Evolutionary conservation across 1,284 basidiomycete genomes (phyloP).

Genomic region (Ganoderma lucidum): DNA sequence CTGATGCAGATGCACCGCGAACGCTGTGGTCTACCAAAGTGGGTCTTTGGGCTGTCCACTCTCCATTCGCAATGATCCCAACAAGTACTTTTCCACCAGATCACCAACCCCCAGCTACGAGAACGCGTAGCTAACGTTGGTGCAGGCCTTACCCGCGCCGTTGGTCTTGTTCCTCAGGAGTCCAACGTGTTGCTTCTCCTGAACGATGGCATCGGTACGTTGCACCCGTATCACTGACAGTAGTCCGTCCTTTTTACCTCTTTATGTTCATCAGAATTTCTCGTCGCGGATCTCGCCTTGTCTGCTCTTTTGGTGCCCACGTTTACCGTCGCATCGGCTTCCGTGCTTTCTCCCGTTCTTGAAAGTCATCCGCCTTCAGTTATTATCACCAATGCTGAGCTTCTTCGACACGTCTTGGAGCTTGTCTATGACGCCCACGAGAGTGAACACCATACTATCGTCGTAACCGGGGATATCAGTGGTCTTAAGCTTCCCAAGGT

Average conservation of each 20-base stretch:
- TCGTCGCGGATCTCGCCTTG: conserved; percentile 79
- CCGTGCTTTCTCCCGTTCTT: conserved; percentile 65
- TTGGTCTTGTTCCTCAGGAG: conserved; percentile 63
- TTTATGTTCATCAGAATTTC: conserved; percentile 61
- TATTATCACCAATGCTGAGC: conserved; percentile 70
- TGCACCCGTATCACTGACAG: not conserved
- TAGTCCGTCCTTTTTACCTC: not conserved
- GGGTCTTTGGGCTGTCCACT: conserved; percentile 16
- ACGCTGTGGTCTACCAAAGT: conserved; percentile 84
- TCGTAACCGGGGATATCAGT: conserved; percentile 70
- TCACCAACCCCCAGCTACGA: conserved; percentile 71
- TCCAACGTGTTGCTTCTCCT: conserved; percentile 77
- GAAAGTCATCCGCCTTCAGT: conserved; percentile 71
- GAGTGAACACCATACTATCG: conserved; percentile 59
- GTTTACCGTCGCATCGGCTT: conserved; percentile 67
- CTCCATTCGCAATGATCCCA: not conserved
- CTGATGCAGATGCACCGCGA: conserved; percentile 69
- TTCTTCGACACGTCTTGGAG: conserved; percentile 72
- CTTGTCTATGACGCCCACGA: conserved; percentile 67
- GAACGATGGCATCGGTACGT: conserved; percentile 76
- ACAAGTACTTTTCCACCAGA: conserved; percentile 49
- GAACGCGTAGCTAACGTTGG: conserved; percentile 73
- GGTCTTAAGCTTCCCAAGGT: conserved; percentile 47
- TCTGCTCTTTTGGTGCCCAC: conserved; percentile 76
- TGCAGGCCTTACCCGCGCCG: conserved; percentile 68